A percentile compares a stretch with the other conserved stretches of the same genome.
phyloP scores from a whole-genome alignment of 441 rosid species.

The Syzygium malaccense region DNA sequence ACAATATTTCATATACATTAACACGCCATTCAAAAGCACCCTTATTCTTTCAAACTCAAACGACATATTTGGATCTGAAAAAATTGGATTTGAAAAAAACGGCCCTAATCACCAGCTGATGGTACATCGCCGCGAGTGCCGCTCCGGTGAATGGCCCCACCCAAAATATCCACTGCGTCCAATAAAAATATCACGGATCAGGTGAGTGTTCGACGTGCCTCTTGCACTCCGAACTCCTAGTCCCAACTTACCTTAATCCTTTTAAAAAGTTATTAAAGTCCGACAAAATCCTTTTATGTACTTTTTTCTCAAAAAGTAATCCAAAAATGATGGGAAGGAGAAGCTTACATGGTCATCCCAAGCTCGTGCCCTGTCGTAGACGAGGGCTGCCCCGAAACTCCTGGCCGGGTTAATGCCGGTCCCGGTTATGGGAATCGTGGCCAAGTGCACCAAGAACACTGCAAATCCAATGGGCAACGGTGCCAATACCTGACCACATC shows the following conservation, averaged over 20 bases:
- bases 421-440: slow-evolving; percentile 22
- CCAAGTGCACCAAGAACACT: slow-evolving; percentile 25
- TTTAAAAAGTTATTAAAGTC: background rate
- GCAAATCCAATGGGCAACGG: slow-evolving; percentile 26
- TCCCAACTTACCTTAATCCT: background rate
- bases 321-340: background rate
- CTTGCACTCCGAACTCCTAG: background rate
- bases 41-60: background rate
- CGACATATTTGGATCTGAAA: background rate
- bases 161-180: slow-evolving; percentile 33
- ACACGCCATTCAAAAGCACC: background rate
- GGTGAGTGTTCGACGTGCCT: background rate
- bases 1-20: background rate
- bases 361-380: slow-evolving; percentile 16
- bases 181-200: background rate
- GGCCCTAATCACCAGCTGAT: slow-evolving; percentile 24
- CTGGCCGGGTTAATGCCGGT: slow-evolving; percentile 25
- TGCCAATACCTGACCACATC: slow-evolving; percentile 17
- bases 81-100: slow-evolving; percentile 16
- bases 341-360: slow-evolving; percentile 22
- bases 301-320: background rate
- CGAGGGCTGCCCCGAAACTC: slow-evolving; percentile 20
- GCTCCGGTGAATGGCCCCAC: slow-evolving; percentile 30
- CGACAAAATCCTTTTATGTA: background rate
- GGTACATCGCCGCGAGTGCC: slow-evolving; percentile 28